Percentiles rank a stretch among this genome's conserved stretches.
Evolutionary conservation across 148 eudicot species (phyloP).

Genomic region (Chenopodium album): DNA sequence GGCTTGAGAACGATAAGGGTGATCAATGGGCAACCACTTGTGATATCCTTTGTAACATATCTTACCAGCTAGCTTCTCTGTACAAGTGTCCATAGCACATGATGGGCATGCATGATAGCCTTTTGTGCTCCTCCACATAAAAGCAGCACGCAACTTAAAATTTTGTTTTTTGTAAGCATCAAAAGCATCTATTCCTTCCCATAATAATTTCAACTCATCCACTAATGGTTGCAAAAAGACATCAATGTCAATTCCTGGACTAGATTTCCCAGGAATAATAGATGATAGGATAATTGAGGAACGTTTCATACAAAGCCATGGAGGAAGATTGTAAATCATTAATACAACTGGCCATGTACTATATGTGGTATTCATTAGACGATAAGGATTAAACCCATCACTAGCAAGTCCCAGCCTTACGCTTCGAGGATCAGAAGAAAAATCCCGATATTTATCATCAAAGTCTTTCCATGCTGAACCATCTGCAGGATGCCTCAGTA

Average conservation of each 20-base stretch:
- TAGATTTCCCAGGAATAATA: background rate
- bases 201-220: conserved; percentile 13
- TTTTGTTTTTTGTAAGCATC: background rate
- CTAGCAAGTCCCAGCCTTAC: background rate
- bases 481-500: background rate
- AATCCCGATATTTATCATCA: background rate
- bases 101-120: conserved; percentile 19
- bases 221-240: conserved; percentile 9
- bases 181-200: conserved; percentile 9
- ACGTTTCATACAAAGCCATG: conserved; percentile 10
- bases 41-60: background rate
- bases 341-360: conserved; percentile 11
- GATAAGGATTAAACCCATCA: conserved; percentile 17
- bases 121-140: conserved; percentile 5
- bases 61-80: background rate
- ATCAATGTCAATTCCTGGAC: conserved; percentile 8
- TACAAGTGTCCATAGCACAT: background rate
- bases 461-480: background rate
- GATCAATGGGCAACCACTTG: conserved; percentile 13
- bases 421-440: background rate
- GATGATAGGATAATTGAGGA: background rate
- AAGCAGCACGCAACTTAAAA: background rate
- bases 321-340: conserved; percentile 7
- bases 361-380: background rate
- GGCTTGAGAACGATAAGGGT: background rate